Base-by-base conservation (phyloP, 2,329 filamentous ascomycete species). In the Epicoccum nigrum region DNA sequence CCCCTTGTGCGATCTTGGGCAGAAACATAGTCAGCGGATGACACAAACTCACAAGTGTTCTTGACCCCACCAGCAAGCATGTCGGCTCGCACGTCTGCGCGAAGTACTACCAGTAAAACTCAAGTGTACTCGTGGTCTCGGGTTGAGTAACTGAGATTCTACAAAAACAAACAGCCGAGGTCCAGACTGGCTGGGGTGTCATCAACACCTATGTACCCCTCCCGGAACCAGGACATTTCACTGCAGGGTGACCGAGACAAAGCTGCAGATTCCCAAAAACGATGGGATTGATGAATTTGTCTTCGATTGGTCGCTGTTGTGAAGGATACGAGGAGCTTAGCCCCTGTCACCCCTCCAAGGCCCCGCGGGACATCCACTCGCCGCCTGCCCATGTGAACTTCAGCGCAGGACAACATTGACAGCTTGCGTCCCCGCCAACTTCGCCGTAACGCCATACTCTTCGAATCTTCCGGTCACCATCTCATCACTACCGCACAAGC, bases 281-380 rank as follows among this genome's bases (percentile, higher is more conserved):
- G n/a, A 42, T 33, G 16, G 15, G n/a, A 15, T 43, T 12, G 7
- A 35, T 15, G n/a, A 27, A 38, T 13, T 20, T 32, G 28, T 23
- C 19, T 15, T 47, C 43, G 38, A 52, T 52, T 47, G 43, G 49
- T 44, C 28, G 49, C 38, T 16, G 32, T 38, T 25, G 43, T 39
- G 32, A 39, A 52, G 43, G 39, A 47, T 43, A 19, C 43, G 28
- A 39, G 42, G 33, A 47, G 38, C 43, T 52, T 47, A 35, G 43
- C 49, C 44, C 49, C 48, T 46, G 43, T 40, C 49, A 39, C 43
- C 49, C 49, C 38, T 52, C 41, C 17, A 47, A 47, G 43, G 20
- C 49, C 42, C 49, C 43, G 37, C 47, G 39, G 15, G 13, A 20
- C 4, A 20, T 25, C 45, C 37, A 35, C n/a, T 37, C 38, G 45